These are phyloP conservation scores for Myotisia sp. DNA, from an alignment of 2,329 filamentous ascomycete species.

Conservation along the genomic window DNA sequence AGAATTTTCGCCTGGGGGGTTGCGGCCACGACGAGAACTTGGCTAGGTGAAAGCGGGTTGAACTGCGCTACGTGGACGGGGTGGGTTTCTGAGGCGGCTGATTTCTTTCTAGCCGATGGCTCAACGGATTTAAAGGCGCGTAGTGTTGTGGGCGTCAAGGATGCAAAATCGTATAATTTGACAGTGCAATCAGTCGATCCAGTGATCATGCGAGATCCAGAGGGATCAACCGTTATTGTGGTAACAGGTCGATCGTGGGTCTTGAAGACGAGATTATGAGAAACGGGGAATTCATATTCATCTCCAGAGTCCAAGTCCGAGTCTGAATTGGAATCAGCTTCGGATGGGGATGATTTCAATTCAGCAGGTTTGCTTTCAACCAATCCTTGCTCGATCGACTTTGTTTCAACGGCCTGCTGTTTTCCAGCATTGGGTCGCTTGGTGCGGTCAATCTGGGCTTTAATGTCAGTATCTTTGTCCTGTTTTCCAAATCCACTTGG, in stretches of 20 bases:
- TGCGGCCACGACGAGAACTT: conserved; percentile 75
- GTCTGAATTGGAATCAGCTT: conserved; percentile 28
- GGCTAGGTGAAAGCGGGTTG: conserved; percentile 63
- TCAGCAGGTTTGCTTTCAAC: conserved; percentile 10
- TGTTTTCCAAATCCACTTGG: conserved; percentile 78
- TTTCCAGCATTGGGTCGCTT: conserved; percentile 39
- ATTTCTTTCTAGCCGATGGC: conserved; percentile 61
- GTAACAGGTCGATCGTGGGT: conserved; percentile 84
- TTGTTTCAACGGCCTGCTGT: conserved; percentile 6
- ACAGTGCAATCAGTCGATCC: conserved; percentile 81
- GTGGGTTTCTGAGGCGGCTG: conserved; percentile 65
- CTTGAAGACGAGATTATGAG: conserved; percentile 83
- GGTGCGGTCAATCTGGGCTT: conserved; percentile 66
- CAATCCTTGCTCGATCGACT: conserved; percentile 7
- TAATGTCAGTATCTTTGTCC: conserved; percentile 55
- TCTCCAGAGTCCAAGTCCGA: conserved; percentile 50
- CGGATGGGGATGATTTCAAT: conserved; percentile 2
- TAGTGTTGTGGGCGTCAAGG: conserved; percentile 88
- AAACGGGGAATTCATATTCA: conserved; percentile 78
- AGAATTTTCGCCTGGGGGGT: conserved; percentile 83
- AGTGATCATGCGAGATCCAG: conserved; percentile 73
- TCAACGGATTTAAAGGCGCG: conserved; percentile 88
- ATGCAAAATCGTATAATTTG: conserved; percentile 88
- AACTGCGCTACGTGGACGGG: conserved; percentile 77
- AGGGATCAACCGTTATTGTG: conserved; percentile 66